A percentile compares a stretch with the other conserved stretches of the same genome.
Evolutionary conservation across 2,329 filamentous ascomycete species (phyloP).

Genomic region (Orbilia oligospora): DNA sequence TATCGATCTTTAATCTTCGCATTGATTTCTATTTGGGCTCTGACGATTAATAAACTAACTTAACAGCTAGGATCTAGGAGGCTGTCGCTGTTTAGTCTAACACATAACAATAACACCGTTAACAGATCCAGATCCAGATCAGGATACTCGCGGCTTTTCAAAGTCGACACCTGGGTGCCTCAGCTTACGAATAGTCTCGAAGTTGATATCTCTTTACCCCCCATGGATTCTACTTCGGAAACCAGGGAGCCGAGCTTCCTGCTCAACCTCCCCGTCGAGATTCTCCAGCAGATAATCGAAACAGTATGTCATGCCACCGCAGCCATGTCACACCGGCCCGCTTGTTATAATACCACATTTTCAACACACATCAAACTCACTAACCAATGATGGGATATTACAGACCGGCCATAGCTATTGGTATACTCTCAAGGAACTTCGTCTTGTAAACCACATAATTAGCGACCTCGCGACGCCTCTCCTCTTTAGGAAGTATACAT

Average conservation of each 20-base stretch:
- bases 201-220: neutral
- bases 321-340: neutral
- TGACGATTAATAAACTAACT: neutral
- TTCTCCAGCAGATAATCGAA: conserved; percentile 46
- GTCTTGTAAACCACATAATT: conserved; percentile 2
- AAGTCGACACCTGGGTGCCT: too few species aligned
- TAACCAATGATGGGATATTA: neutral
- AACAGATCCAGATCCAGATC: too few species aligned
- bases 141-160: neutral
- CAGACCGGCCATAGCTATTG: neutral
- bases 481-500: conserved; percentile 18
- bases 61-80: neutral
- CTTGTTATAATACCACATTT: conserved; percentile 25
- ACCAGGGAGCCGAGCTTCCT: neutral
- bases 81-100: too few species aligned
- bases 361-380: conserved; percentile 28
- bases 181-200: too few species aligned
- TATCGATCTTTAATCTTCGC: neutral
- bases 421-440: conserved; percentile 21
- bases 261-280: conserved; percentile 39
- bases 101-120: too few species aligned
- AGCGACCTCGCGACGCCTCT: conserved; percentile 3
- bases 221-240: neutral
- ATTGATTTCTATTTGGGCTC: neutral
- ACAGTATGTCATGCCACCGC: conserved; percentile 6